Conservation (phyloP, 2,329 filamentous ascomycete genomes). For the Trichoderma sp. region DNA sequence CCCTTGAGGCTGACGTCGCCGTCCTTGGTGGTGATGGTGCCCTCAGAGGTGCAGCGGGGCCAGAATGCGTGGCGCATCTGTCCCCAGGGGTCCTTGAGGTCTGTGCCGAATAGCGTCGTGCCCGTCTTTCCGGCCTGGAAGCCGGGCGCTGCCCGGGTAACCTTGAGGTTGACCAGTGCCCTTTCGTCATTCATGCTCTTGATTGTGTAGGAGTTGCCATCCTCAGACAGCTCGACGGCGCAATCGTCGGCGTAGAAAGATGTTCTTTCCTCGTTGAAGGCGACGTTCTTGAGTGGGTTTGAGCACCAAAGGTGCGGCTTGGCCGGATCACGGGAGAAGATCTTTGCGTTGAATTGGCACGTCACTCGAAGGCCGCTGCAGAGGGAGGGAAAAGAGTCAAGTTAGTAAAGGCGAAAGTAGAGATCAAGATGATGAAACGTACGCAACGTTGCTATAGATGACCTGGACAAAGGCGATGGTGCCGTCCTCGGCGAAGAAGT, state of each 20-base stretch:
- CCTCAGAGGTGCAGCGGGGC: slow-evolving; percentile 81
- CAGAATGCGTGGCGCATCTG: slow-evolving; percentile 91
- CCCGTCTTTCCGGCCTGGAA: slow-evolving; percentile 86
- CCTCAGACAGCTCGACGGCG: slow-evolving; percentile 81
- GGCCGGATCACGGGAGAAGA: slow-evolving; percentile 75
- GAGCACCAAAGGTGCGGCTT: slow-evolving; percentile 82
- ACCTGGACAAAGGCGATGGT: slow-evolving; percentile 79
- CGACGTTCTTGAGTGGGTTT: slow-evolving; percentile 73
- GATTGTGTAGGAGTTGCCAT: slow-evolving; percentile 80
- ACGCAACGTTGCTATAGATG: slow-evolving; percentile 98
- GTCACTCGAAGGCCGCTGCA: slow-evolving; percentile 83
- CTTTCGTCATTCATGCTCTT: slow-evolving; percentile 84
- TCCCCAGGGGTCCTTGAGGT: slow-evolving; percentile 85
- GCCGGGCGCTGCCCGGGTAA: slow-evolving; percentile 74
- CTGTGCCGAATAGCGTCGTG: slow-evolving; percentile 81
- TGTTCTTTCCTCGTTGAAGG: slow-evolving; percentile 81
- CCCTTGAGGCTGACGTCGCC: slow-evolving; percentile 82
- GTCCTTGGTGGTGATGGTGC: slow-evolving; percentile 79
- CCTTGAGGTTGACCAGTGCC: slow-evolving; percentile 81
- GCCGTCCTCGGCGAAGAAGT: slow-evolving; percentile 79
- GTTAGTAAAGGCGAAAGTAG: neutral
- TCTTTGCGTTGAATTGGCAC: slow-evolving; percentile 90
- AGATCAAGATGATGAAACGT: slow-evolving; percentile 41
- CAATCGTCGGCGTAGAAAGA: slow-evolving; percentile 86
- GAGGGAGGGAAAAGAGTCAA: neutral